Evolutionary conservation across 108 stramenopile genomes (phyloP).

Genomic region (Mediolabrus comicus): DNA sequence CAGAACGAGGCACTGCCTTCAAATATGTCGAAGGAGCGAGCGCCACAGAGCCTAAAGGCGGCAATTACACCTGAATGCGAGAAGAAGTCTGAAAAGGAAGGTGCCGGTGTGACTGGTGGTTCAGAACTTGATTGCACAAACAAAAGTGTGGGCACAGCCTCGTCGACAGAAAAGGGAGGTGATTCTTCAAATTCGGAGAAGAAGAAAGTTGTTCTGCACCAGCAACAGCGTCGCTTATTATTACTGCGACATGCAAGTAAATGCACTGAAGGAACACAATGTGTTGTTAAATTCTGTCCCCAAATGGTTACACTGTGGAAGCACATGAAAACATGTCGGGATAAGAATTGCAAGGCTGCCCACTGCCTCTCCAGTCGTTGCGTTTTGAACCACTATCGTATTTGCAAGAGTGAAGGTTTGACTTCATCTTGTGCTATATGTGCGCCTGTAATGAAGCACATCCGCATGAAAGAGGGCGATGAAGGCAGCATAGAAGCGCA

Average conservation of each 20-base stretch:
- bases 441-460: constrained; percentile 71
- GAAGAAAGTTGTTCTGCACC: constrained; percentile 57
- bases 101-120: not conserved
- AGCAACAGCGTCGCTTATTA: constrained; percentile 75
- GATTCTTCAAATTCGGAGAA: constrained; percentile 41
- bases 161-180: not conserved
- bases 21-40: not conserved
- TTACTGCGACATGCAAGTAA: constrained; percentile 71
- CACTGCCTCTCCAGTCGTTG: constrained; percentile 79
- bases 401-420: constrained; percentile 66
- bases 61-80: constrained; percentile 1
- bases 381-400: constrained; percentile 74
- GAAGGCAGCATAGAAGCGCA: constrained; percentile 19
- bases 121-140: not conserved
- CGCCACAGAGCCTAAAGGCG: not conserved
- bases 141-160: not conserved
- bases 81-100: not conserved
- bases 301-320: constrained; percentile 80
- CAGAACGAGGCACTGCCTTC: not conserved
- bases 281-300: constrained; percentile 64
- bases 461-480: constrained; percentile 41
- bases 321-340: constrained; percentile 77
- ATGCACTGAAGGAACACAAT: constrained; percentile 53
- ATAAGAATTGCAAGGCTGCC: constrained; percentile 72
- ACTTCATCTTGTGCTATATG: constrained; percentile 72